A percentile compares a stretch with the other conserved stretches of the same genome.
phyloP scores from a whole-genome alignment of 768 basidiomycete genomes.

The Tylopilus balloui region DNA sequence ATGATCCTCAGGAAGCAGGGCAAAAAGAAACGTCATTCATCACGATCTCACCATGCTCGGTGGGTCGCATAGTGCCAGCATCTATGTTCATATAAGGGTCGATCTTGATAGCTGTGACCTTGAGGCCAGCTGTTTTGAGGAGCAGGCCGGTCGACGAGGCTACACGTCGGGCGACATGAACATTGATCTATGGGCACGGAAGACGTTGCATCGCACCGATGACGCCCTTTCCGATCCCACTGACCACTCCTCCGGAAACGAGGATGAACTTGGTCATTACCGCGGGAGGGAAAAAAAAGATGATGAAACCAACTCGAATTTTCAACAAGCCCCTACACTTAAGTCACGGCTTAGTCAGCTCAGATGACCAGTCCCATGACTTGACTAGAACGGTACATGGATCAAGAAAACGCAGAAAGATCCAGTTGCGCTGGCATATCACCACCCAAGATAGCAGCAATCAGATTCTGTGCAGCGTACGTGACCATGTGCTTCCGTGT shows the following conservation, averaged over 20 bases:
- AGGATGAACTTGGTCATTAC: slow-evolving; percentile 93
- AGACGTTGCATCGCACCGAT: slow-evolving; percentile 64
- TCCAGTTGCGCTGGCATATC: slow-evolving; percentile 54
- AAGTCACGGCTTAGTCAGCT: slow-evolving; percentile 13
- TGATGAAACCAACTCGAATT: not conserved
- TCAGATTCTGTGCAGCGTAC: slow-evolving; percentile 63
- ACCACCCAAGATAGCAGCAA: slow-evolving; percentile 42
- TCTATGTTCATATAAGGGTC: slow-evolving; percentile 99
- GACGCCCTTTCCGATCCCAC: slow-evolving; percentile 98
- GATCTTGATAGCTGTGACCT: slow-evolving; percentile 99
- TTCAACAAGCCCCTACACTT: slow-evolving; percentile 4
- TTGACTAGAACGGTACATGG: too few species aligned
- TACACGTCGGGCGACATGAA: slow-evolving; percentile 35
- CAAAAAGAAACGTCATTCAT: slow-evolving; percentile 1
- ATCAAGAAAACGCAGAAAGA: slow-evolving; percentile 18
- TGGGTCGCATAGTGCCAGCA: slow-evolving; percentile 97
- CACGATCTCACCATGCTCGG: slow-evolving; percentile 80
- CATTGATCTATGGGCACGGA: slow-evolving; percentile 10
- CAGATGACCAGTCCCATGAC: too few species aligned
- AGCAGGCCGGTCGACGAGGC: slow-evolving; percentile 96
- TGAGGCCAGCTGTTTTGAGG: slow-evolving; percentile 90
- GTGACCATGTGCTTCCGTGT: slow-evolving; percentile 80
- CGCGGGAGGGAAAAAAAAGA: slow-evolving; percentile 7
- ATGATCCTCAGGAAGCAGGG: slow-evolving; percentile 19
- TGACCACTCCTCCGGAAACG: slow-evolving; percentile 95